These are phyloP conservation scores for Lathyrus sativus DNA, from an alignment of 306 rosid species.

Conservation along the genomic window DNA sequence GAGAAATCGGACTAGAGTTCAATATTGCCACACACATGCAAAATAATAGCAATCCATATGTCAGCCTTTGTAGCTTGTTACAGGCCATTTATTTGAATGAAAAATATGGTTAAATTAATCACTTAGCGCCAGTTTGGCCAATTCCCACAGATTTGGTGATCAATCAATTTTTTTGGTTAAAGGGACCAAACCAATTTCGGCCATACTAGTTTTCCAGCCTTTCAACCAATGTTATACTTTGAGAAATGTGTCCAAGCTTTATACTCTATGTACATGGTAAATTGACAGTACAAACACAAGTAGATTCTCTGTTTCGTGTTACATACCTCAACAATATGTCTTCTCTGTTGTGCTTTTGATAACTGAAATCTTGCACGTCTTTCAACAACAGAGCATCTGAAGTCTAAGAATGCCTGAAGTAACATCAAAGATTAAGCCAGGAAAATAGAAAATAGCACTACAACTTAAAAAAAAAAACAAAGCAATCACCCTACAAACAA, in stretches of 20 bases:
- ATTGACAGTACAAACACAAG: slow-evolving; percentile 2
- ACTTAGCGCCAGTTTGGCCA: too few relatives aligned
- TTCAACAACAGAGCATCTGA: slow-evolving; percentile 88
- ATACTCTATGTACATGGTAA: neutral
- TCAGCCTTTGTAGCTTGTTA: neutral
- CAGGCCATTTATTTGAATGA: neutral
- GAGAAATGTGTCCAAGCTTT: neutral
- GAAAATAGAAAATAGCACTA: slow-evolving; percentile 14
- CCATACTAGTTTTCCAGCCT: neutral
- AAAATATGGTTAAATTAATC: neutral
- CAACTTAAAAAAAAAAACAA: slow-evolving; percentile 8
- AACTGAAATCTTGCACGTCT: slow-evolving; percentile 90
- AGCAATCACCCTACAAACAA: neutral
- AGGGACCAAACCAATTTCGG: slow-evolving; percentile 4
- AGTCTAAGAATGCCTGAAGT: slow-evolving; percentile 80
- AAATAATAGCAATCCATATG: neutral
- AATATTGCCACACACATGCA: neutral
- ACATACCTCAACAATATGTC: slow-evolving; percentile 85
- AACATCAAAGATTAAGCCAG: slow-evolving; percentile 15
- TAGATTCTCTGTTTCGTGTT: slow-evolving; percentile 2
- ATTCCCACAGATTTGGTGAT: neutral
- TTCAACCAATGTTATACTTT: slow-evolving; percentile 14
- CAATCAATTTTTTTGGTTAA: neutral
- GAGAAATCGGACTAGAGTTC: neutral
- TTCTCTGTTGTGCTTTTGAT: slow-evolving; percentile 78